Base-by-base conservation (phyloP, 2,329 filamentous ascomycete genomes). In the Aureobasidium sp. region DNA sequence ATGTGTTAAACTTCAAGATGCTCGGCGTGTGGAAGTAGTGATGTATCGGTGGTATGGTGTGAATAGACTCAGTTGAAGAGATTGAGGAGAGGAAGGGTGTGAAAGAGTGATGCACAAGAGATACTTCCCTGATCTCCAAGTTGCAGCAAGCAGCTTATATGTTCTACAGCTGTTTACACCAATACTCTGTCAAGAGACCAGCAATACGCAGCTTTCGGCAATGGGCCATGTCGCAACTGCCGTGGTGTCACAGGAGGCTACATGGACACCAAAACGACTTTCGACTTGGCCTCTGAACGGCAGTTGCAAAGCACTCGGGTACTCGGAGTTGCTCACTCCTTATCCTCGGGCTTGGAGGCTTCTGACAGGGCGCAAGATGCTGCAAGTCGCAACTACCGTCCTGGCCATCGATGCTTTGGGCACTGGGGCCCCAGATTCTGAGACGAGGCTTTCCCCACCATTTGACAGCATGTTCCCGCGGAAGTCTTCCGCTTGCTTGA, bases 1-100 rank as follows among this genome's bases (percentile, higher is more conserved):
- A 62, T 66, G 66, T 57, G 53, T 55, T 46, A 48, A 47, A 44
- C 42, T 37, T 27, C 42, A 59, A 37, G 29, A 39, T 47, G 42
- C 34, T 48, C 34, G 34, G 44, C 20, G 29, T 36, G 15, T 37
- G 17, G 20, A 34, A 51, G 23, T 17, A 10, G 9, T 23, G 47
- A 51, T 34, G 10, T 23, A 7, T 20, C 4, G 10, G 27, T 42
- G 23, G 13, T 44, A 27, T 36, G 26, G 41, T 46, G 32, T 46
- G 12, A 20, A 20, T 15, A 53, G 36, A 10, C 51, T 42, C 51
- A 12, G 51, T 55, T 57, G 39, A 46, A 37, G 53, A 46, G 53
- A 46, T 39, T 52, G 50, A 56, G 52, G 26, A 13, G 29, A 9
- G 41, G n/a, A 20, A 57, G 29, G n/a, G 29, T 29, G 32, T 36